Evolutionary conservation across 371 early-diverging fungal species (phyloP).

Genomic region (Mucor racemosus): DNA sequence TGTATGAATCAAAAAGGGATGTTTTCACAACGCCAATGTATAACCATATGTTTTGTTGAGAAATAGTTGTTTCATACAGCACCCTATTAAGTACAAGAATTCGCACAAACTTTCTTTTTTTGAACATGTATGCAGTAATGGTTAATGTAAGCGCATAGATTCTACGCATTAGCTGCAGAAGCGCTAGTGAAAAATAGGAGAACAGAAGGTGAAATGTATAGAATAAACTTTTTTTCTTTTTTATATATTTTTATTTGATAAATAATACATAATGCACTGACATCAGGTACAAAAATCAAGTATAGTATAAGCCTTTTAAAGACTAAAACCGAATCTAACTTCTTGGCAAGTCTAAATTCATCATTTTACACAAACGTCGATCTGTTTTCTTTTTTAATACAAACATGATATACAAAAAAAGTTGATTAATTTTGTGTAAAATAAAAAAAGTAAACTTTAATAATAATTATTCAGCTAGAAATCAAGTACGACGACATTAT

Average conservation of each 20-base stretch:
- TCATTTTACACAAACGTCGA: slow-evolving; percentile 1
- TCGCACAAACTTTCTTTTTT: background rate
- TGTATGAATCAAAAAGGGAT: background rate
- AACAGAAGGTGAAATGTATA: background rate
- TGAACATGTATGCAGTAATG: background rate
- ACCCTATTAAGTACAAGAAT: background rate
- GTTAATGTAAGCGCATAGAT: background rate
- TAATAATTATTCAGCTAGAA: too few species aligned
- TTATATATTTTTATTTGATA: background rate
- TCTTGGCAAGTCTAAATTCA: background rate
- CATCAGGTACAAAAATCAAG: background rate
- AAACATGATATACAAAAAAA: background rate
- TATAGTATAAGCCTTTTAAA: background rate
- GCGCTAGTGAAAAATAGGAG: background rate
- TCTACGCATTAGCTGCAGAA: background rate
- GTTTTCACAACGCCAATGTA: background rate
- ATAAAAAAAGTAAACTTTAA: background rate
- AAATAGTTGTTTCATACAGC: background rate
- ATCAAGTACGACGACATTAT: too few species aligned
- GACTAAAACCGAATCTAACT: background rate
- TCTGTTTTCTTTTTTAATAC: background rate
- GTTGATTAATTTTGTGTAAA: background rate
- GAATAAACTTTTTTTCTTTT: background rate
- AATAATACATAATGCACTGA: background rate
- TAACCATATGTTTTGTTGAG: background rate